Percentiles rank a stretch among this genome's conserved stretches.
Conservation (phyloP, 2,329 filamentous ascomycete species). For the Karstenula rhodostoma region DNA sequence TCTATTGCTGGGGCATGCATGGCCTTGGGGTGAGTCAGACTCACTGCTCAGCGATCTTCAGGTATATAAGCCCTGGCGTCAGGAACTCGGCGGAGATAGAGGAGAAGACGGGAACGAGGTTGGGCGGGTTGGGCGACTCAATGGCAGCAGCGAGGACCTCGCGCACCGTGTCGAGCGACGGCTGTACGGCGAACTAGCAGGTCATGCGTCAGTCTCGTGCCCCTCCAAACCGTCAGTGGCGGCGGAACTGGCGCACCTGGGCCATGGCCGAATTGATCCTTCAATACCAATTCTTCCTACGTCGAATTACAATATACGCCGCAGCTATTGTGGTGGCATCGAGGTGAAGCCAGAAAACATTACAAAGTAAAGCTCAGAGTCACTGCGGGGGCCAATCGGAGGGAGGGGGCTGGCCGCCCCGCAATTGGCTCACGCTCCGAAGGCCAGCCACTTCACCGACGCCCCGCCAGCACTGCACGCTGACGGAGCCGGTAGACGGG, state of each 20-base stretch:
- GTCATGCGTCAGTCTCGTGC: slow-evolving; percentile 40
- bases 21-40: slow-evolving; percentile 47
- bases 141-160: slow-evolving; percentile 63
- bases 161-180: slow-evolving; percentile 67
- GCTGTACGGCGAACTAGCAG: slow-evolving; percentile 59
- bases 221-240: slow-evolving; percentile 8
- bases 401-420: not conserved
- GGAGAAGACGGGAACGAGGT: slow-evolving; percentile 81
- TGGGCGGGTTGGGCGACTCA: slow-evolving; percentile 67
- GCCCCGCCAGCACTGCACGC: not conserved
- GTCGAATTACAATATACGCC: not conserved
- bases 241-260: slow-evolving; percentile 3
- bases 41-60: slow-evolving; percentile 83
- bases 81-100: slow-evolving; percentile 91
- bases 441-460: slow-evolving; percentile 2
- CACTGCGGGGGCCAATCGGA: slow-evolving; percentile 10
- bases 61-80: slow-evolving; percentile 92
- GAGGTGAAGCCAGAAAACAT: slow-evolving; percentile 10
- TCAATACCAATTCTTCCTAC: not conserved
- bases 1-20: not conserved
- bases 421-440: not conserved
- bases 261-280: not conserved
- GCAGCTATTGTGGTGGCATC: not conserved
- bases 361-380: not conserved
- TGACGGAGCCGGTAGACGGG: not conserved